These are phyloP conservation scores for Myochromella boudieri DNA, from an alignment of 768 basidiomycete species.

Conservation along the genomic window DNA sequence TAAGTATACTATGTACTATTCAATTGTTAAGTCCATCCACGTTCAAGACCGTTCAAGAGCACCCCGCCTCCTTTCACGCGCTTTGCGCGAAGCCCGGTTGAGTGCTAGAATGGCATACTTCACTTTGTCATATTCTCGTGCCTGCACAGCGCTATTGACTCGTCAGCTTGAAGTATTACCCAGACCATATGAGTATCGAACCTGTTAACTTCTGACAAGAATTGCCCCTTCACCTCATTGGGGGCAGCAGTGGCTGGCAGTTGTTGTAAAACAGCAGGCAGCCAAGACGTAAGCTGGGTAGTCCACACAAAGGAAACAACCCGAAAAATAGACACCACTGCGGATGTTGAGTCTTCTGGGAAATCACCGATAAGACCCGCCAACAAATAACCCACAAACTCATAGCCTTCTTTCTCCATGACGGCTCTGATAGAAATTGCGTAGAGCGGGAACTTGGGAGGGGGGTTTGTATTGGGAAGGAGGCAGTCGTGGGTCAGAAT, in stretches of 20 bases:
- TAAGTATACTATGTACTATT: background rate
- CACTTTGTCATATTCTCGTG: conserved; percentile 72
- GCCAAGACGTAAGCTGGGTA: conserved; percentile 66
- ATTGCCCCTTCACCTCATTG: conserved; percentile 63
- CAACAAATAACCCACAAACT: conserved; percentile 67
- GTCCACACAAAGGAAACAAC: conserved; percentile 68
- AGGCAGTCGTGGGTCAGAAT: conserved; percentile 79
- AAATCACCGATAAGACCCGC: conserved; percentile 84
- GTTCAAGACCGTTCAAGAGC: conserved; percentile 32
- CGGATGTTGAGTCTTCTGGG: conserved; percentile 77
- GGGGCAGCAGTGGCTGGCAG: conserved; percentile 63
- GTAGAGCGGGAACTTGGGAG: conserved; percentile 63
- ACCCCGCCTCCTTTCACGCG: conserved; percentile 59
- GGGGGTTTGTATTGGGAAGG: conserved; percentile 37
- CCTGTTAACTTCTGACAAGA: conserved; percentile 74
- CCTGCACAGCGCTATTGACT: conserved; percentile 56
- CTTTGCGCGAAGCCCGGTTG: conserved; percentile 73
- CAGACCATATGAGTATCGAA: conserved; percentile 38
- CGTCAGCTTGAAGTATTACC: background rate
- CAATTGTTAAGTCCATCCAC: background rate
- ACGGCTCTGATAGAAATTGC: conserved; percentile 59
- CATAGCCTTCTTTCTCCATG: conserved; percentile 70
- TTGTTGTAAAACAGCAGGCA: conserved; percentile 69
- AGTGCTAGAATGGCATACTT: conserved; percentile 74
- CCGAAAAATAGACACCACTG: conserved; percentile 78